A percentile compares a stretch with the other conserved stretches of the same genome.
Conservation (phyloP, 2,329 filamentous ascomycete genomes). For the Pseudogymnoascus sp. region DNA sequence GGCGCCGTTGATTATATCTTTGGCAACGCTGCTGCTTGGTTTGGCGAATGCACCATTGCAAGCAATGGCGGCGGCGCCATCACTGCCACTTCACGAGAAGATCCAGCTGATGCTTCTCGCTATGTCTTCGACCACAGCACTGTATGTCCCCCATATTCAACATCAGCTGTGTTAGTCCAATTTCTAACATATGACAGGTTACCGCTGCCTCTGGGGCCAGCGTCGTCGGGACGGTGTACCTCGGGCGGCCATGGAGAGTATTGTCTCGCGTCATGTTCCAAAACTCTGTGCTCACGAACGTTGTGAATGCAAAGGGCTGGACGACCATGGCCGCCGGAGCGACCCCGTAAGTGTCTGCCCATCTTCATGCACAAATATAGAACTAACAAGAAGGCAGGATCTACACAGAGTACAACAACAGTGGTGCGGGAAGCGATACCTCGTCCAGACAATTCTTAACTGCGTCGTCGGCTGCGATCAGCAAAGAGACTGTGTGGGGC, state of each 20-base stretch:
- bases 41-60: conserved; percentile 33
- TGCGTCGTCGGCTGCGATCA: conserved; percentile 11
- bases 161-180: conserved; percentile 28
- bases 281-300: conserved; percentile 36
- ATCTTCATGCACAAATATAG: too few species aligned
- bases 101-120: conserved; percentile 32
- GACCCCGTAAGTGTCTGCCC: conserved; percentile 14
- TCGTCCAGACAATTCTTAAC: conserved; percentile 8
- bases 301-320: conserved; percentile 46
- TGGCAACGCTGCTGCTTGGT: conserved; percentile 45
- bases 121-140: conserved; percentile 47
- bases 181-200: neutral
- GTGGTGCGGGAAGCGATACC: conserved; percentile 12
- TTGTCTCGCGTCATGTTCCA: conserved; percentile 44
- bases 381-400: conserved; percentile 2
- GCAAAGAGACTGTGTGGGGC: conserved; percentile 10
- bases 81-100: conserved; percentile 36
- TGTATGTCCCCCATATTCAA: conserved; percentile 31
- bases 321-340: conserved; percentile 17
- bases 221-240: conserved; percentile 35
- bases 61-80: conserved; percentile 34
- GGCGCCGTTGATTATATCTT: conserved; percentile 53
- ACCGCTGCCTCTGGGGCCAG: conserved; percentile 10
- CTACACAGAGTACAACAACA: conserved; percentile 14
- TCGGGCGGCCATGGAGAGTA: conserved; percentile 44